Evolutionary conservation across 805 yeast species (phyloP).

Genomic region (Candida takata): DNA sequence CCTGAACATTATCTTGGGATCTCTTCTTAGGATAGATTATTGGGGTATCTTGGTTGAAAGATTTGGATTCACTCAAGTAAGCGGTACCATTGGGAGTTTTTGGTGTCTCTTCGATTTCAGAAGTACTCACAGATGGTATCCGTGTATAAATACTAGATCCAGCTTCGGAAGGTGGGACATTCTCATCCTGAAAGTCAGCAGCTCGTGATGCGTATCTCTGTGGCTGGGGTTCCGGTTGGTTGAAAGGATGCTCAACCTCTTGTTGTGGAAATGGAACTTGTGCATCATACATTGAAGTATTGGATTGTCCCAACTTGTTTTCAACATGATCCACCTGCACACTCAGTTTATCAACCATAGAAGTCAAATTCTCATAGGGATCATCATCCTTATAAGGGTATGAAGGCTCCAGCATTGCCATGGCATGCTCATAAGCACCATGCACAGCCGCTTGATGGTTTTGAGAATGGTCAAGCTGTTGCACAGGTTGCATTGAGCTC

Average conservation of each 20-base stretch:
- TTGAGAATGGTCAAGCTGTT: neutral
- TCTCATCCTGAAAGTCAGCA: slow-evolving; percentile 1
- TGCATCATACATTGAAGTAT: slow-evolving; percentile 12
- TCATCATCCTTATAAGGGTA: neutral
- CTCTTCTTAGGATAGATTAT: slow-evolving; percentile 2
- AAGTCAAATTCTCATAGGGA: slow-evolving; percentile 21
- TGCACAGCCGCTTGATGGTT: neutral
- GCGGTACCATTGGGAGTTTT: neutral
- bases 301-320: slow-evolving; percentile 10
- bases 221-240: neutral
- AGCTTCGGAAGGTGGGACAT: slow-evolving; percentile 9
- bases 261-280: slow-evolving; percentile 8
- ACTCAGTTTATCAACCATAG: slow-evolving; percentile 30
- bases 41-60: slow-evolving; percentile 4
- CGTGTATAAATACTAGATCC: slow-evolving; percentile 21
- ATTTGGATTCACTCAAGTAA: slow-evolving; percentile 3
- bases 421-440: neutral
- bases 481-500: slow-evolving; percentile 6
- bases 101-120: neutral
- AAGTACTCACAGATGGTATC: slow-evolving; percentile 5
- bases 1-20: slow-evolving; percentile 2
- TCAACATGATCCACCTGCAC: slow-evolving; percentile 22
- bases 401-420: slow-evolving; percentile 1
- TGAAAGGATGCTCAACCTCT: neutral
- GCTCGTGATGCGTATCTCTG: slow-evolving; percentile 1